A percentile compares a stretch with the other conserved stretches of the same genome.
These are phyloP conservation scores for Pleurotus salmoneostramineus DNA, from an alignment of 768 basidiomycete species.

Conservation along the genomic window DNA sequence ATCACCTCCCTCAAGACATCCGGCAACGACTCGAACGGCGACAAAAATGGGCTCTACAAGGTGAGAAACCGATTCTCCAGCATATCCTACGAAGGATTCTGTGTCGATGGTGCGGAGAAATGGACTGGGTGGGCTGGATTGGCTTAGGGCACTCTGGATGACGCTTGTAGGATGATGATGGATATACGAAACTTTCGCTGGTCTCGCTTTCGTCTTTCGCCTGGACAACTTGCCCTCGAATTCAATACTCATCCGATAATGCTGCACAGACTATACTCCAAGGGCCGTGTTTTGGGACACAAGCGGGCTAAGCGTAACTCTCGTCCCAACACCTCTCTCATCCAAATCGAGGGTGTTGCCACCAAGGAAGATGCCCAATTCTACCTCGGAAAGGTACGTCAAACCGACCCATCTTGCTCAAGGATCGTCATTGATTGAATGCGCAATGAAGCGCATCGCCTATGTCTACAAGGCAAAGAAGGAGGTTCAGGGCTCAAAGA, in stretches of 20 bases:
- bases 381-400: conserved; percentile 99
- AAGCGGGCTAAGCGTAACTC: conserved; percentile 98
- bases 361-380: conserved; percentile 93
- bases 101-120: conserved; percentile 17
- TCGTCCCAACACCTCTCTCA: conserved; percentile 90
- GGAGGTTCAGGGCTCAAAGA: conserved; percentile 90
- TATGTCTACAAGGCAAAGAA: conserved; percentile 98
- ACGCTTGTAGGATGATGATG: not conserved
- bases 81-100: conserved; percentile 11
- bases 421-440: not conserved
- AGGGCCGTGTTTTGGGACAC: conserved; percentile 97
- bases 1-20: conserved; percentile 31
- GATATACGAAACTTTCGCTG: too few relatives aligned
- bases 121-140: conserved; percentile 42
- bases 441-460: conserved; percentile 76
- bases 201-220: not conserved
- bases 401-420: too few relatives aligned
- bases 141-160: conserved; percentile 23
- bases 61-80: conserved; percentile 39
- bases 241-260: not conserved
- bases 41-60: conserved; percentile 79
- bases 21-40: conserved; percentile 23
- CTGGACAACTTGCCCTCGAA: not conserved
- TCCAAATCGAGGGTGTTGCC: conserved; percentile 96
- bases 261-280: conserved; percentile 77